Conservation (phyloP, 495 filamentous ascomycete genomes). For the Cercophora scortea region DNA sequence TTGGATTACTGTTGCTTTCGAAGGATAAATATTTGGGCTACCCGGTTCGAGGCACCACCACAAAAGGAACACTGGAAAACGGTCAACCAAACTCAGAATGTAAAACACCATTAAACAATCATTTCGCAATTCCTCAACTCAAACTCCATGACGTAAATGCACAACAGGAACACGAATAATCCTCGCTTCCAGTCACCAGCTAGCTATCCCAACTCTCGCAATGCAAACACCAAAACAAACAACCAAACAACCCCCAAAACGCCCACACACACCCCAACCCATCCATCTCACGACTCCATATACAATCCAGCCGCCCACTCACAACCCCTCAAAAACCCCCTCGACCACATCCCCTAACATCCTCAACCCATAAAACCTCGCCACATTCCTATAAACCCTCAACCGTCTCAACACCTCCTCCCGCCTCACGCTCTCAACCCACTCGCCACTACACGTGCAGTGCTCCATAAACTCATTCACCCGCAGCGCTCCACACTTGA, state of each 20-base stretch:
- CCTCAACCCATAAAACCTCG: conserved; percentile 66
- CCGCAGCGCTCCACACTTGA: conserved; percentile 55
- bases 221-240: background rate
- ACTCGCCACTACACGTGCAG: conserved; percentile 82
- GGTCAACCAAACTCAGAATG: too few species aligned
- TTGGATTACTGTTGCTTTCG: too few species aligned
- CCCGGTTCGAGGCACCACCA: too few species aligned
- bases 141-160: background rate
- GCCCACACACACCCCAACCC: background rate
- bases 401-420: conserved; percentile 61
- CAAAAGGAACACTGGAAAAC: too few species aligned
- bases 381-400: conserved; percentile 63
- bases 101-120: too few species aligned
- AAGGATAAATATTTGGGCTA: too few species aligned
- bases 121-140: too few species aligned
- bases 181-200: too few species aligned
- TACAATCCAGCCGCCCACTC: background rate
- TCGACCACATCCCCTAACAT: conserved; percentile 71
- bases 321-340: conserved; percentile 43
- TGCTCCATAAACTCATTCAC: conserved; percentile 96
- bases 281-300: background rate
- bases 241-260: background rate
- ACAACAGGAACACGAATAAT: background rate
- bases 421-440: conserved; percentile 63
- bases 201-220: too few species aligned